Evolutionary conservation across 352 stramenopile genomes (phyloP), one percentile per base, ranked within the genome.

Genomic region (Globisporangium abappressorium): DNA sequence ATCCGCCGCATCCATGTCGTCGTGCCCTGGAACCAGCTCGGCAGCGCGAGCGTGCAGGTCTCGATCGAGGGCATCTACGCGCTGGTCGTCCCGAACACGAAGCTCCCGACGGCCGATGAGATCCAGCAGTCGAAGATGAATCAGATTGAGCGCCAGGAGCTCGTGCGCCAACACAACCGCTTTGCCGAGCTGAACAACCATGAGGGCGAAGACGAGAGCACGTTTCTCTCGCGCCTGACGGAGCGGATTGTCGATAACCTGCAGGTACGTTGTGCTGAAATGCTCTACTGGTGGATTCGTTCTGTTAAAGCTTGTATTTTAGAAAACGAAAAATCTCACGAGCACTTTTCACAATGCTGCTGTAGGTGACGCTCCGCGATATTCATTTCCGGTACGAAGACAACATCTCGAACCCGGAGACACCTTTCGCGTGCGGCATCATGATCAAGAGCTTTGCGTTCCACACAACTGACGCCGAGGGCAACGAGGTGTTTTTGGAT

Each of bases 21-120:
- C n/a, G 87, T 95, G 8, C 87, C 87, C n/a, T 95, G 87, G 87
- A 94, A 95, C 65, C 84, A 92, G 18, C 65, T 95, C 26, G 86
- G 85, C 26, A 91, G 79, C 58, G 78, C 85, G 5, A 95, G 87
- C 61, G 87, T 95, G 26, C 84, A 85, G 61, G 78, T 95, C 60
- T 70, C 80, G 57, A 76, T 95, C 5, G 82, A 95, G 41, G 87
- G 87, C 12, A 75, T 95, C 6, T 84, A 84, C 57, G 85, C 81
- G 15, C 77, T 95, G 2, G 84, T 92, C 2, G 73, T 81, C 18
- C 85, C 87, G 20, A 92, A 91, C 60, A 82, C 80, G 6, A 67
- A 74, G 64, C 72, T 85, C 12, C 78, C 85, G 20, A 77, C 75
- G 24, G 26, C 41, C 5, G 84, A 82, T 0, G 84, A 93, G 72